Percentiles rank a stretch among this genome's conserved stretches.
Conservation (phyloP, 1,139 yeast species). For the Taphrina flavorubra region DNA sequence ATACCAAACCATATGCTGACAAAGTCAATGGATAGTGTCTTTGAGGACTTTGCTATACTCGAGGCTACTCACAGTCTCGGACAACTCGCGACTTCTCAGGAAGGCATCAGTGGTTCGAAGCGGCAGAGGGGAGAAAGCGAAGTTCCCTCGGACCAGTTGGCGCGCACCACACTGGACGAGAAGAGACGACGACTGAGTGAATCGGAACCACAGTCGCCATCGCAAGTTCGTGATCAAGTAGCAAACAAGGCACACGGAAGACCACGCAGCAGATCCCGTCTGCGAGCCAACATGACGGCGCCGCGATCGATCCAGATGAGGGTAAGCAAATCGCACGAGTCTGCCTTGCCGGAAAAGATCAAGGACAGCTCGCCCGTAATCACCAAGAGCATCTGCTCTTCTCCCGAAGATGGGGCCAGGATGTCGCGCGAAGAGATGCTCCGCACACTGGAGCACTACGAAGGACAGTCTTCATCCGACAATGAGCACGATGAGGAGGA, state of each 20-base stretch:
- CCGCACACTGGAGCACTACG: slow-evolving; percentile 5
- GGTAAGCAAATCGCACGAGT: slow-evolving; percentile 9
- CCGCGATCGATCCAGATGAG: neutral
- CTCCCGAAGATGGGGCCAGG: slow-evolving; percentile 16
- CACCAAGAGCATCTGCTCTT: neutral
- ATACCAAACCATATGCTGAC: slow-evolving; percentile 33
- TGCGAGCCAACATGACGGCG: neutral
- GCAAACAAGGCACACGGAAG: neutral
- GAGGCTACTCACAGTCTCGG: slow-evolving; percentile 3
- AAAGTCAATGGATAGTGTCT: slow-evolving; percentile 33
- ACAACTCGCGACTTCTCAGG: neutral
- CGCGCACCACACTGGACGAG: slow-evolving; percentile 35
- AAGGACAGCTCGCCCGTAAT: neutral
- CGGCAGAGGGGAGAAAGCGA: slow-evolving; percentile 40
- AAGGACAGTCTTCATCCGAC: slow-evolving; percentile 19
- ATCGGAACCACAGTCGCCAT: slow-evolving; percentile 18
- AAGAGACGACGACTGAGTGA: slow-evolving; percentile 39
- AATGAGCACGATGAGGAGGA: slow-evolving; percentile 5
- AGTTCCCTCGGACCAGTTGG: slow-evolving; percentile 35
- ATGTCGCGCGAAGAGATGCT: slow-evolving; percentile 30
- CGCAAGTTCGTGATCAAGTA: slow-evolving; percentile 4
- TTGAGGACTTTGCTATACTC: neutral
- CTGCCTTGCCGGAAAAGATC: neutral
- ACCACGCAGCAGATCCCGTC: slow-evolving; percentile 2
- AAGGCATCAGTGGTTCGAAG: slow-evolving; percentile 18